A percentile compares a stretch with the other conserved stretches of the same genome.
phyloP scores from a whole-genome alignment of 768 basidiomycete species.

The Cystobasidium onofrii region DNA sequence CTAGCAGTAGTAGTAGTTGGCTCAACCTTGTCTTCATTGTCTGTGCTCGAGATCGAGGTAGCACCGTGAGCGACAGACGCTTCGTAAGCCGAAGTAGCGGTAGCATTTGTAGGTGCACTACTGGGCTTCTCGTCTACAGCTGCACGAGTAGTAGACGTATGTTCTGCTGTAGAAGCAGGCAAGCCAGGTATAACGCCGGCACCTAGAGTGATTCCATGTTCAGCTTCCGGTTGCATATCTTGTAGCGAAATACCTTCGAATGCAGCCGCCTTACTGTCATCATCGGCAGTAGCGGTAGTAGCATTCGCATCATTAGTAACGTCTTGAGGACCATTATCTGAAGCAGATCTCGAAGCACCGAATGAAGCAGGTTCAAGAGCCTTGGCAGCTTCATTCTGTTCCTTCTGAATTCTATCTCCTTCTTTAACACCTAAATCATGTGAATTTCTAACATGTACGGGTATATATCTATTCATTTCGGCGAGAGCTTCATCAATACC shows the following conservation, averaged over 20 bases:
- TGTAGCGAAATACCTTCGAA: neutral
- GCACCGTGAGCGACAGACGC: no score
- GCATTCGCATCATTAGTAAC: neutral
- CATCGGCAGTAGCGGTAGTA: neutral
- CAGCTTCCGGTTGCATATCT: neutral
- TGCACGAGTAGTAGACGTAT: neutral
- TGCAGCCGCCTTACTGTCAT: neutral
- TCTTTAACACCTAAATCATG: neutral
- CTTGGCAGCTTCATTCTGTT: neutral
- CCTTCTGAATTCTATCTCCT: neutral
- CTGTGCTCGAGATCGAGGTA: no score
- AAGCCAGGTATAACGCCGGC: neutral
- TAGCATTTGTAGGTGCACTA: no score
- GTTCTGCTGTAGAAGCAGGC: neutral
- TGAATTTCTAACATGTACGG: neutral
- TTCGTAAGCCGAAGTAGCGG: no score
- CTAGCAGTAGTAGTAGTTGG: no score
- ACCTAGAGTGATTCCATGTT: neutral
- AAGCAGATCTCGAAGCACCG: neutral
- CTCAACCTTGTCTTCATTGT: no score
- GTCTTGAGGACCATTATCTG: neutral
- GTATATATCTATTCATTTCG: constrained; percentile 8
- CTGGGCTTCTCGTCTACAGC: no score
- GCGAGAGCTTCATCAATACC: constrained; percentile 1
- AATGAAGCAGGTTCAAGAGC: neutral